Conservation (phyloP, 106 monocot genomes). For the Allium fistulosum region DNA sequence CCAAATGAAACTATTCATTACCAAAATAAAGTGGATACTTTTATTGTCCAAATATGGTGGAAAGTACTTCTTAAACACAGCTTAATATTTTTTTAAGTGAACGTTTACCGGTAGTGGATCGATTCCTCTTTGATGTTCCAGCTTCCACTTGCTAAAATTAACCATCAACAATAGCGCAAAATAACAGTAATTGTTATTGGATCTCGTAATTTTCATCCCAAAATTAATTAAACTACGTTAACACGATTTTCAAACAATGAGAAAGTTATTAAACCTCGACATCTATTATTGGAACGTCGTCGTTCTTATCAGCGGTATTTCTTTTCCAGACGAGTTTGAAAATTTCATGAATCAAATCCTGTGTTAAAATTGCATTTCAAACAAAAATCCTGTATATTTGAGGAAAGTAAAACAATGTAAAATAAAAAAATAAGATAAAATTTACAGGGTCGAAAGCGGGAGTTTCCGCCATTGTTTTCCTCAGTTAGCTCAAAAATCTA, state of each 20-base stretch:
- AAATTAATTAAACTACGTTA: no score
- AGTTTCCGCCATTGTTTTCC: conserved; percentile 1
- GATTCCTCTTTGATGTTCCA: conserved; percentile 53
- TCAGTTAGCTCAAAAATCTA: neutral
- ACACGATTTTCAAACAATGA: neutral
- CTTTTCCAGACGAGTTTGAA: conserved; percentile 20
- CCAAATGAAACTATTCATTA: no score
- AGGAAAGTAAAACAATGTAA: neutral
- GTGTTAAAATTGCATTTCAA: neutral
- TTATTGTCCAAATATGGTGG: no score
- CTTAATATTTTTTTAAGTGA: neutral
- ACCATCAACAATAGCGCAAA: neutral
- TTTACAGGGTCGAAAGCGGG: conserved; percentile 6
- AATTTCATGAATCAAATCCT: conserved; percentile 19
- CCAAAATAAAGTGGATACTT: no score
- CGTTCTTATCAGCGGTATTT: conserved; percentile 2
- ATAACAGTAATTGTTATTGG: neutral
- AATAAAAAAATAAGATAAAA: no score
- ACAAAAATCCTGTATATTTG: neutral
- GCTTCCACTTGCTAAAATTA: conserved; percentile 24
- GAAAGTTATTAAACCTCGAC: conserved; percentile 1
- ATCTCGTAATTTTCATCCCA: no score
- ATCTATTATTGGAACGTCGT: neutral
- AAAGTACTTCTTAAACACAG: no score
- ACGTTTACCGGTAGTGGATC: conserved; percentile 38